phyloP scores from a whole-genome alignment of 148 eudicot genomes.

The Rheum nobile region DNA sequence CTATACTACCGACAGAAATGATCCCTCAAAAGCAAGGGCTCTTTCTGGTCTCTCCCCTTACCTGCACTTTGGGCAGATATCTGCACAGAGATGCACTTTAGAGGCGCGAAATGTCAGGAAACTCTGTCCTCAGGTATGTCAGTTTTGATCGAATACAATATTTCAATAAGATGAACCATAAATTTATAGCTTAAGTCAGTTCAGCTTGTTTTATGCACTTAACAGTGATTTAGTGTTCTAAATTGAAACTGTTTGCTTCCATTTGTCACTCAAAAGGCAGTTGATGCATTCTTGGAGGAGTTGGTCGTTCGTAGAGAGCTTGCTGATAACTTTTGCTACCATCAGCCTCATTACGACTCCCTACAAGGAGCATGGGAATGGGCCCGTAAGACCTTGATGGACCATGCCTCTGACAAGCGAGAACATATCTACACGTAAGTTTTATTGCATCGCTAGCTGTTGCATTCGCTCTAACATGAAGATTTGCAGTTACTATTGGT shows the following conservation, averaged over 20 bases:
- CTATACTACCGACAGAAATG: slow-evolving; percentile 68
- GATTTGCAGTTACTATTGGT: background rate
- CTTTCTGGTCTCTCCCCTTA: slow-evolving; percentile 95
- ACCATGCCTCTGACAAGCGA: slow-evolving; percentile 82
- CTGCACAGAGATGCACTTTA: slow-evolving; percentile 93
- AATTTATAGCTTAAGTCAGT: background rate
- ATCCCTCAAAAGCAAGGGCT: slow-evolving; percentile 67
- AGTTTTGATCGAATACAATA: background rate
- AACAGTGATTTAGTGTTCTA: too few relatives aligned
- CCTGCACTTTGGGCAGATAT: slow-evolving; percentile 92
- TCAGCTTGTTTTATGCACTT: too few relatives aligned
- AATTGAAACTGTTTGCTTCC: background rate
- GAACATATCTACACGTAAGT: slow-evolving; percentile 87
- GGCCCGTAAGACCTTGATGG: slow-evolving; percentile 87
- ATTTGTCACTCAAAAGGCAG: slow-evolving; percentile 42
- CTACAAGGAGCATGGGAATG: slow-evolving; percentile 94
- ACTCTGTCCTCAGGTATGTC: slow-evolving; percentile 59
- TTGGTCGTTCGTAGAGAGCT: slow-evolving; percentile 88
- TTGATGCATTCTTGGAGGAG: slow-evolving; percentile 89
- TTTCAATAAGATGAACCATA: background rate
- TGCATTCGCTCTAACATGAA: background rate
- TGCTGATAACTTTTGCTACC: slow-evolving; percentile 86
- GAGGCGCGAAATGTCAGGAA: slow-evolving; percentile 72
- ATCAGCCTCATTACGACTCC: slow-evolving; percentile 93
- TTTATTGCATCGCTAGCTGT: background rate